Base-by-base conservation (phyloP, 2,329 filamentous ascomycete genomes). In the Leptographium lundbergii region DNA sequence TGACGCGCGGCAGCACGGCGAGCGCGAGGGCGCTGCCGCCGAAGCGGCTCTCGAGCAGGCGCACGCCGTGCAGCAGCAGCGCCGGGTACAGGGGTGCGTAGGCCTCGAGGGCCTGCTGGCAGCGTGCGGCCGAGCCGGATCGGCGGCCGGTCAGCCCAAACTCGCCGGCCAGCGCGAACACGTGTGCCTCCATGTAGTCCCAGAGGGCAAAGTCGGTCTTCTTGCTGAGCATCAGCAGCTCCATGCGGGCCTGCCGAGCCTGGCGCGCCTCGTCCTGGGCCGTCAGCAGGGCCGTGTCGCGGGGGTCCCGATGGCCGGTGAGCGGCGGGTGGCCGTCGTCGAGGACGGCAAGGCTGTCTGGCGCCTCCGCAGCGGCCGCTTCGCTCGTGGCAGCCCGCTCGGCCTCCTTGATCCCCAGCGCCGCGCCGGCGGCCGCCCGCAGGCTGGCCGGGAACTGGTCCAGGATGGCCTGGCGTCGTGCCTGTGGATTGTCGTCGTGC, bases 21-120 rank as follows among this genome's bases (percentile, higher is more conserved):
- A 87, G 76, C 0, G 77, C 75, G 0, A 90, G 0, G 81, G 72
- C 13, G 29, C 54, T 34, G 48, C 47, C 36, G 14, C 36, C 62
- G 60, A 88, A 91, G 1, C 75, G 73, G 2, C 71, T 73, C 64
- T 84, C 79, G 4, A 89, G 73, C 1, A 81, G 74, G 1, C 74
- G 72, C 19, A 87, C 74, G 0, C 79, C 84, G 47, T 76, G 72
- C 47, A 82, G 72, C 6, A 89, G 75, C 63, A 82, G 81, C 9
- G 78, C 73, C 1, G 86, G 79, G 66, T 87, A 89, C 19, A 87
- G 77, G 7, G 81, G 80, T 1, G 84, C 85, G 63, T 87, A 77
- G 29, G 83, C 9, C 9, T 7, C 32, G 32, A 34, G 32, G 32
- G 32, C 32, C 32, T 10, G 9, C 32, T 34, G 32, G 75, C 53